Percentiles rank a stretch among this genome's conserved stretches.
These are phyloP conservation scores for Calonectria pseudoturangicola DNA, from an alignment of 2,329 filamentous ascomycete species.

Conservation along the genomic window DNA sequence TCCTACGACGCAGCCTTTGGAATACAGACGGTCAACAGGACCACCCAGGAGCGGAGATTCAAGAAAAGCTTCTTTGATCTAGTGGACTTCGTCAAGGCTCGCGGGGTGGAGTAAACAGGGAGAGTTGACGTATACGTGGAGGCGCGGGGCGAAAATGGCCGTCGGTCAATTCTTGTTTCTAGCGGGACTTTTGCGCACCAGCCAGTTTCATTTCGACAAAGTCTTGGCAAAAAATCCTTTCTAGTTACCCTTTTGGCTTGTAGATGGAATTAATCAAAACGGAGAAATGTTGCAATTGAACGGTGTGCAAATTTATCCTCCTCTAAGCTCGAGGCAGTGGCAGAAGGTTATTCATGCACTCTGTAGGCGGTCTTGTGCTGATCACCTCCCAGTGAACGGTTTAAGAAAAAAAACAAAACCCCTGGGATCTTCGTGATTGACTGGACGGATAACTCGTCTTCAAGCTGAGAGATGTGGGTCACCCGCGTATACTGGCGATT, in stretches of 20 bases:
- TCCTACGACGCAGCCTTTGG: constrained; percentile 68
- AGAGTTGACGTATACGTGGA: neutral
- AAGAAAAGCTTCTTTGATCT: constrained; percentile 77
- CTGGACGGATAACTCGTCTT: neutral
- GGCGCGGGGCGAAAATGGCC: constrained; percentile 9
- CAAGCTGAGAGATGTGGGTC: neutral
- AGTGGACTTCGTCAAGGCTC: constrained; percentile 69
- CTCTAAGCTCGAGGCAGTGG: neutral
- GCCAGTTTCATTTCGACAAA: constrained; percentile 21
- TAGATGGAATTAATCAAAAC: neutral
- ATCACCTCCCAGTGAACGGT: neutral
- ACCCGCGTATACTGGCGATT: neutral
- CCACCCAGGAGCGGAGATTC: constrained; percentile 69
- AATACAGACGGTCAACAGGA: constrained; percentile 73
- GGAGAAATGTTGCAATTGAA: neutral
- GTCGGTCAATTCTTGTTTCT: constrained; percentile 14
- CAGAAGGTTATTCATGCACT: neutral
- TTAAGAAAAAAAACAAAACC: neutral
- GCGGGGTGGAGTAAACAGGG: constrained; percentile 49
- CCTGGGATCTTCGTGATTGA: neutral
- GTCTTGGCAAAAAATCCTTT: neutral
- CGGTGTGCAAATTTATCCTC: neutral
- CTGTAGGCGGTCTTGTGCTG: neutral
- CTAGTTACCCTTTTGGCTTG: neutral
- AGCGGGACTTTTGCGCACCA: constrained; percentile 10